Evolutionary conservation across 2,329 filamentous ascomycete species (phyloP), one percentile per base, ranked within the genome.

Genomic region (Chaetomiaceae sp.): DNA sequence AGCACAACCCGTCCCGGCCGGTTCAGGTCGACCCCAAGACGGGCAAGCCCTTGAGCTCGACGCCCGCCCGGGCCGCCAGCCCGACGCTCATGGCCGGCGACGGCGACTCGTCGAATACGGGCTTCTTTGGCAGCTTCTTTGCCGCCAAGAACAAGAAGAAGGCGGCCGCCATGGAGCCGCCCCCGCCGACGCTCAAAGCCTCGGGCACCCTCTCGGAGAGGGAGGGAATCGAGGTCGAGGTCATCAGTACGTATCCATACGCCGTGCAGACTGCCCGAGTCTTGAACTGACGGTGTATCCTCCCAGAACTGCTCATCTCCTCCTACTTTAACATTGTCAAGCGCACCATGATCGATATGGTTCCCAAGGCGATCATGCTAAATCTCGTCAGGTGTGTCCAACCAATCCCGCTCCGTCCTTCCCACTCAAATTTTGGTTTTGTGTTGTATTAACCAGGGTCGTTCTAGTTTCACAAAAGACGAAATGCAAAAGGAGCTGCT

Each of bases 141-240:
- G 90, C 94, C 10, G 91, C 89, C 67, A 99, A 97, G 82, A 99
- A 97, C 77, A 99, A 97, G 85, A 99, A 99, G 82, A 97, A 96
- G 86, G 95, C 95, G 75, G 94, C 94, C n/a, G 91, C 92, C 43
- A 99, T 99, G 94, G 94, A 99, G 70, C 79, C 94, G 13, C 94
- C 94, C 34, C 94, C 94, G 58, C 83, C 94, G 27, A 92, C 84
- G 37, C 82, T 99, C 53, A 99, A 96, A 77, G 94, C 94, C 30
- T 95, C 90, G 3, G 92, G 94, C 37, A 95, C 86, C 23, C 77
- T 99, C 34, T 95, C 89, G 5, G 94, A 99, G 74, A 90, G 94
- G 57, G 94, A 99, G 71, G 86, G 85, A 55, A 89, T 96, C 59
- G 94, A 99, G 71, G 94, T 99, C 42, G 94, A 99, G 73, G 91